Base-by-base conservation (phyloP, 805 yeast genomes). In the Lipomyces starkeyi region DNA sequence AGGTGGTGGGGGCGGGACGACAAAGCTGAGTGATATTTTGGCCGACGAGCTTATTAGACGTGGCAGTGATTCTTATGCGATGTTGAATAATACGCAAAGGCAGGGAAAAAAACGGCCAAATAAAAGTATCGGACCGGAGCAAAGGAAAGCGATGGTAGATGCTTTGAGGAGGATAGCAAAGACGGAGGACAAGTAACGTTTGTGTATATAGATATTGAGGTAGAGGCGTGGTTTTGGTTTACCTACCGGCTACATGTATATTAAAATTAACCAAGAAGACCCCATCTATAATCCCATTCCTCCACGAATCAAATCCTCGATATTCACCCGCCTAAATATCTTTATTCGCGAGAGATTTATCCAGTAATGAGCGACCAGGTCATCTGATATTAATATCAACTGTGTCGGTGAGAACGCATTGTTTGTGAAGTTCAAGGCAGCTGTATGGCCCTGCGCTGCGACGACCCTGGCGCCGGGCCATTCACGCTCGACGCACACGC, bases 401-500 rank as follows among this genome's bases (percentile, higher is more conserved):
- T 68, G 68, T n/a, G 71, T 68, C 1, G 68, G 64, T 6, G 66
- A 60, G 32, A 68, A 61, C 29, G 63, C 47, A n/a, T 59, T 32
- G 34, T 68, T 66, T 13, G 65, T 64, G 55, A 69, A 68, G 52
- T 68, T 68, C 2, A 59, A 37, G 35, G 63, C 68, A 20, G 71
- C 71, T 1, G 68, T 58, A 4, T 69, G 71, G n/a, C 72, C 72
- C 20, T 35, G 63, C 17, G 71, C 70, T n/a, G 63, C 57, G n/a
- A 69, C 71, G 9, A 69, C 66, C 43, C 66, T 49, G 3, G 72
- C 72, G 3, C 72, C 71, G 8, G 71, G 70, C 70, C 68, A 68
- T 37, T 69, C 72, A 6, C 49, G 55, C 27, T 68, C 71, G 13
- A 58, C 61, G 29, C 66, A 63, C 8, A 63, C 62, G 17, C 71